These are phyloP conservation scores for Suhomyces vadensis DNA, from an alignment of 805 yeast genomes.

Conservation along the genomic window DNA sequence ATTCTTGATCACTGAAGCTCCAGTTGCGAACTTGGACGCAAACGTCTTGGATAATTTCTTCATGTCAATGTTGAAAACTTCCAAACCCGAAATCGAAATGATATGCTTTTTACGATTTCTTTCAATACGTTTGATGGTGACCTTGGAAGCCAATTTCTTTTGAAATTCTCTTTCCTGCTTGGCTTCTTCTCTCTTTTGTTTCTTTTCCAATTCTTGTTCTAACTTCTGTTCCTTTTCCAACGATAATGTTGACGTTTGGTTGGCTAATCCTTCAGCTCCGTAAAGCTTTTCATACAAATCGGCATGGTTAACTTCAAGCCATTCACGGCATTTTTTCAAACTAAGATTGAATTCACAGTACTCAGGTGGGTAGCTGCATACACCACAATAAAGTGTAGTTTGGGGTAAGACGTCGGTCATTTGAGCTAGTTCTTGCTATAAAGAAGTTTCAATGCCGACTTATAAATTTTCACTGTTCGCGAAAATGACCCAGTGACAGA, in stretches of 20 bases:
- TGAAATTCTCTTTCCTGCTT: slow-evolving; percentile 82
- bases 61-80: slow-evolving; percentile 84
- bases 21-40: slow-evolving; percentile 94
- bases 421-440: neutral
- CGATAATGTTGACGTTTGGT: slow-evolving; percentile 60
- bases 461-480: slow-evolving; percentile 1
- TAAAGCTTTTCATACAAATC: slow-evolving; percentile 63
- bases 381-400: slow-evolving; percentile 65
- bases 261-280: slow-evolving; percentile 56
- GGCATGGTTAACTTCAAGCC: slow-evolving; percentile 65
- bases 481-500: too few relatives aligned
- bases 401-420: slow-evolving; percentile 36
- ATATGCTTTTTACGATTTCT: slow-evolving; percentile 87
- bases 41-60: slow-evolving; percentile 89
- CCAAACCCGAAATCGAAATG: slow-evolving; percentile 83
- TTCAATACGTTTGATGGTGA: slow-evolving; percentile 80
- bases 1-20: slow-evolving; percentile 87
- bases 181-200: slow-evolving; percentile 82
- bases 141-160: slow-evolving; percentile 76
- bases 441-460: too few relatives aligned
- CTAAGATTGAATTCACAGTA: slow-evolving; percentile 90
- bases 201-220: slow-evolving; percentile 77
- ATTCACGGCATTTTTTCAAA: slow-evolving; percentile 77
- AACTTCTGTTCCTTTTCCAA: slow-evolving; percentile 80
- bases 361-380: slow-evolving; percentile 84